Evolutionary conservation across 495 filamentous ascomycete genomes (phyloP).

Genomic region (Zalerion maritima): DNA sequence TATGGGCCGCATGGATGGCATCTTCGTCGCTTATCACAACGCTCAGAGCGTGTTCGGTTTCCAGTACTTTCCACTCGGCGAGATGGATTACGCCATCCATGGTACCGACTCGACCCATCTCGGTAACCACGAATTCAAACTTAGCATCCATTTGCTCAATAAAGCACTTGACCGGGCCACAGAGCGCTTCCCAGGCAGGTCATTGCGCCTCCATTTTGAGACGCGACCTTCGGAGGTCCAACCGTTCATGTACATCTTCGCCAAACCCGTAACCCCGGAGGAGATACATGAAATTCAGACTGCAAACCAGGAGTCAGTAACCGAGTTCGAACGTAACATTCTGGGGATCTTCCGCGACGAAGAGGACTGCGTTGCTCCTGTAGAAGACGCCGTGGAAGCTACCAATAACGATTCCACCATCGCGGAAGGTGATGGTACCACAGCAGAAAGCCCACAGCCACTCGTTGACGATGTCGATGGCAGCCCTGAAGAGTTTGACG

Average conservation of each 20-base stretch:
- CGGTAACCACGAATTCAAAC: constrained; percentile 77
- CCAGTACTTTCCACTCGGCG: constrained; percentile 72
- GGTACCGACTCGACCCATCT: constrained; percentile 47
- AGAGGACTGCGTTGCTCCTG: constrained; percentile 7
- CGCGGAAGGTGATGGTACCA: constrained; percentile 1
- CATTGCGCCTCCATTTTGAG: constrained; percentile 78
- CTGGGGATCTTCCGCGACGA: constrained; percentile 28
- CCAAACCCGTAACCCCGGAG: constrained; percentile 61
- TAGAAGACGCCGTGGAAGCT: constrained; percentile 4
- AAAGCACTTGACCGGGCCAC: constrained; percentile 60
- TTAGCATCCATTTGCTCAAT: constrained; percentile 66
- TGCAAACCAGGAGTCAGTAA: constrained; percentile 41
- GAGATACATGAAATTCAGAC: constrained; percentile 62
- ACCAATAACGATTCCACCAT: constrained; percentile 3
- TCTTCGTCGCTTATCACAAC: constrained; percentile 97
- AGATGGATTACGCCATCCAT: constrained; percentile 81
- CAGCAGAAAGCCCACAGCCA: constrained; percentile 4
- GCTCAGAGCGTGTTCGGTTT: constrained; percentile 92
- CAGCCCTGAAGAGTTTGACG: constrained; percentile 8
- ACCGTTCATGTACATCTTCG: constrained; percentile 79
- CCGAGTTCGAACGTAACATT: constrained; percentile 52
- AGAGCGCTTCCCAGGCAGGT: constrained; percentile 53
- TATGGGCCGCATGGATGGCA: constrained; percentile 96
- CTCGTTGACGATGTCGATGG: constrained; percentile 6
- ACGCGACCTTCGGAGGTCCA: constrained; percentile 37